Base-by-base conservation (phyloP, 2,329 filamentous ascomycete species). In the Fusarium foetens region DNA sequence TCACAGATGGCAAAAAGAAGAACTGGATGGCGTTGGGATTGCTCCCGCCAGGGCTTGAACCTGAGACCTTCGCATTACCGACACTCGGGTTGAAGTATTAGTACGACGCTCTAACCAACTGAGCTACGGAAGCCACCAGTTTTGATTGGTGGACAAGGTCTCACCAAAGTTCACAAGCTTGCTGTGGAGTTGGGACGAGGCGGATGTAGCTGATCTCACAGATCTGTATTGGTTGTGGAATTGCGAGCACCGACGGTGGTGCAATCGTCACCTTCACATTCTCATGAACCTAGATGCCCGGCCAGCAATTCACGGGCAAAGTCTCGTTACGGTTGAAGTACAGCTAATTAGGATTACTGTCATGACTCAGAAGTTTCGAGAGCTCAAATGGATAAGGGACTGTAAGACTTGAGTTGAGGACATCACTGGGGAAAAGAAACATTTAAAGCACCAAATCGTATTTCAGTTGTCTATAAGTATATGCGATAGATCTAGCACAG, bases 91-190 rank as follows among this genome's bases (percentile, higher is more conserved):
- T 60, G 48, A 38, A 60, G 57, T 54, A 60, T 54, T 60, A 60
- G 57, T 59, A 59, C 57, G 57, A 54, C 57, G 57, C 57, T 55
- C 57, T 60, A 60, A 60, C 58, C 48, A 60, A 57, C 48, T 57
- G 58, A 60, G 58, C 48, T 60, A 60, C 48, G 48, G 48, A 60
- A 60, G 58, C 58, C 48, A 55, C 58, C 58, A 60, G 58, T 35
- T 23, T 29, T 62, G 29, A 43, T 60, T 60, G 58, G 36, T 33
- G 45, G 45, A 25, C 12, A 8, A 1, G 6, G 16, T 16, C 17
- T n/a, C 19, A 11, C 31, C 13, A 36, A 31, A 14, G 41, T 0
- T 11, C 1, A 57, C 1, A 10, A 36, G 2, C 2, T 10, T 35
- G 9, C 6, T 2, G 10, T 2, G 12, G n/a, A 8, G 12, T 3